Base-by-base conservation (phyloP, 371 early-diverging fungal genomes). In the Mortierella polycephala region DNA sequence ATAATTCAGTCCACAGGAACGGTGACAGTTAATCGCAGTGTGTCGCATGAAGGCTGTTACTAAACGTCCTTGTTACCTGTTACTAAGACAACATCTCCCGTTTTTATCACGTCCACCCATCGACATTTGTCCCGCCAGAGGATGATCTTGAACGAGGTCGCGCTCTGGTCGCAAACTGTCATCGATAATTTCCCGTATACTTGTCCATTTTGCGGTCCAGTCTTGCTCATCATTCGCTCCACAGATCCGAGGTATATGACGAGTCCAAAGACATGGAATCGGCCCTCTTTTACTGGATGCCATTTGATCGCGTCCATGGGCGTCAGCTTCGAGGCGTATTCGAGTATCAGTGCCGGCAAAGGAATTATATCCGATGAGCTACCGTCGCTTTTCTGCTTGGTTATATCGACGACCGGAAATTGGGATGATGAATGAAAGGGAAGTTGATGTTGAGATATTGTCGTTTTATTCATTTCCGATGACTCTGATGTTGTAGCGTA, bases 91-190 rank as follows among this genome's bases (percentile, higher is more conserved):
- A 23, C 71, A 49, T 71, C 71, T 42, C 71, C 71, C 11, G 46
- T 16, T 16, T 61, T 60, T 37, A 71, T 39, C 13, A 8, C 1
- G 21, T 71, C 60, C 6, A 41, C 60, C 71, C 71, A 71, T 10
- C 42, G 39, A 44, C 64, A 64, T 6, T 60, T 42, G 6, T 64
- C 63, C 13, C 60, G 44, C 71, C 71, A 71, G 46, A 71, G 54
- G n/a, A 64, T 45, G 14, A 71, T 50, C 30, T 71, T 64, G 61
- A 71, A 71, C 9, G 71, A 60, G 18, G 65, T 71, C 18, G 71
- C 65, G 40, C 71, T 71, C 20, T 60, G 65, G 21, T 64, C 71
- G 41, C 71, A 71, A 2, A 71, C 30, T 1, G 61, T 50, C 0
- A 71, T 21, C 45, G 54, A 23, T 5, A 55, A 44, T 21, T 71